Conservation (phyloP, 805 yeast genomes). For the Pichia nakasei region DNA sequence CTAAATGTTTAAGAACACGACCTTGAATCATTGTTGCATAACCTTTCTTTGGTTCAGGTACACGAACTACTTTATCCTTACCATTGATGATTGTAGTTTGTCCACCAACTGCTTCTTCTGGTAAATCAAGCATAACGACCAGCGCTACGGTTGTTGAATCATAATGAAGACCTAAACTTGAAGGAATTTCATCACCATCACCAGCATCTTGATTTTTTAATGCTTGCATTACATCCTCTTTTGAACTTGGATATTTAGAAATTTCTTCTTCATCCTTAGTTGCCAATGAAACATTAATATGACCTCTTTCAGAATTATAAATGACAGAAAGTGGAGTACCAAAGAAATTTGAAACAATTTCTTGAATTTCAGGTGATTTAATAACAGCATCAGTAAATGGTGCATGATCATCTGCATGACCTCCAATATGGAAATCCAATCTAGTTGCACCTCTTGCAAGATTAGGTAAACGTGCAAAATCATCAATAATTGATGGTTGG, state of each 20-base stretch:
- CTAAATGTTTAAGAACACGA: conserved; percentile 38
- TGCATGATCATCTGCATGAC: conserved; percentile 31
- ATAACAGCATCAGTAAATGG: conserved; percentile 45
- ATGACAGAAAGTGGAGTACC: conserved; percentile 38
- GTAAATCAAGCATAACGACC: conserved; percentile 41
- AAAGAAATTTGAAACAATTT: conserved; percentile 40
- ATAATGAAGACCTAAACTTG: conserved; percentile 39
- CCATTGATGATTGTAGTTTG: conserved; percentile 43
- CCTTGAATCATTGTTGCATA: conserved; percentile 40
- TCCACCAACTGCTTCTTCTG: conserved; percentile 40
- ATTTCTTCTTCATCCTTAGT: conserved; percentile 13
- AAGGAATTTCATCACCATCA: conserved; percentile 32
- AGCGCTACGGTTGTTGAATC: conserved; percentile 42
- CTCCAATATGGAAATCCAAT: conserved; percentile 41
- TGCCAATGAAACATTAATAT: conserved; percentile 39
- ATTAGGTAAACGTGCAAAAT: conserved; percentile 35
- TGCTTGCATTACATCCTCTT: conserved; percentile 6
- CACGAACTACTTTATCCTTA: conserved; percentile 23
- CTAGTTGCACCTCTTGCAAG: conserved; percentile 25
- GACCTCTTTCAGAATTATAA: conserved; percentile 48
- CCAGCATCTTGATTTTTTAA: conserved; percentile 12
- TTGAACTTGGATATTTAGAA: conserved; percentile 9
- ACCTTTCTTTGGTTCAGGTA: conserved; percentile 36
- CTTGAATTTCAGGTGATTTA: conserved; percentile 41
- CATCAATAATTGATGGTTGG: conserved; percentile 32